Base-by-base conservation (phyloP, 2,329 filamentous ascomycete genomes). In the Epichloe bromicola region DNA sequence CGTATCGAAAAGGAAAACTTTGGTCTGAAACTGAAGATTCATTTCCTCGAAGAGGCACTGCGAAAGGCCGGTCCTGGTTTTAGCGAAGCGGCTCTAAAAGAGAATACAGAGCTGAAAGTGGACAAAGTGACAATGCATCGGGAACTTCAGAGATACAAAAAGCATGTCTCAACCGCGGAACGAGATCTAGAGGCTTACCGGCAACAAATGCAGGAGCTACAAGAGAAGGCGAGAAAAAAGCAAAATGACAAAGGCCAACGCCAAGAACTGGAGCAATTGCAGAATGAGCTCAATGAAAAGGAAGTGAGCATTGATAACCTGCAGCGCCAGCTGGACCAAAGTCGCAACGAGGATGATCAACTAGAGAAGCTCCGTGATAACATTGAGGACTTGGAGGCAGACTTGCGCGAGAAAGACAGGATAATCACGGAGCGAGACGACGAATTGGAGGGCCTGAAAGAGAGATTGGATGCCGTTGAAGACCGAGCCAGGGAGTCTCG, bases 1-100 rank as follows among this genome's bases (percentile, higher is more conserved):
- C 87, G 87, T 63, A 91, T 98, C 60, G 89, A 96, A 64, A 98
- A 98, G 72, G 93, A 97, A 63, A 98, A 98, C 63, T 98, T 97
- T 64, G 88, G 88, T 23, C 75, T 98, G 50, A 97, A 97, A 68
- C 78, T 97, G 59, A 96, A 95, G 67, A 95, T 97, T 49, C 89
- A 97, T 67, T 98, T 95, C 65, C 76, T 98, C 51, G 89, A 98
- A 65, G 88, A 97, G 59, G 87, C 88, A 14, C 70, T 98, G 47
- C 80, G 84, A 49, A 95, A 94, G 65, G 81, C 85, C 50, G 91
- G 91, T 1, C 89, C 88, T 7, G 88, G 90, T 51, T 93, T 90
- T 71, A 94, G 90, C 61, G 86, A 95, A 65, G 82, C 82, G 33
- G 88, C 91, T 3, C 72, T 98, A 30, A 88, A 87, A 63, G 93